Conservation (phyloP, 805 yeast species). For the Yamadazyma laniorum region DNA sequence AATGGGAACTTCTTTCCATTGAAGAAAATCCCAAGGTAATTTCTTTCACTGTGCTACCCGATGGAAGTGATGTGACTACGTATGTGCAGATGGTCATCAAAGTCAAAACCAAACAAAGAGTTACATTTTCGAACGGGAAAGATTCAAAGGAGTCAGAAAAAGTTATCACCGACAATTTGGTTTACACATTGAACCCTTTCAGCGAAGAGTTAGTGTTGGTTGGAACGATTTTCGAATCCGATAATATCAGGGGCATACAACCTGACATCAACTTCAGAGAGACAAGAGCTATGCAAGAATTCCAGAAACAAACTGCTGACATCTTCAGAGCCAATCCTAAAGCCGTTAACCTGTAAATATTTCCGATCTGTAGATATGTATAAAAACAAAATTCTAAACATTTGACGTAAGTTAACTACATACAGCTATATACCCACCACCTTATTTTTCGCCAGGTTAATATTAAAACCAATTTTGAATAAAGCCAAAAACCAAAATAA, state of each 20-base stretch:
- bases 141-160: constrained; percentile 22
- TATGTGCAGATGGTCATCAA: constrained; percentile 40
- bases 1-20: constrained; percentile 77
- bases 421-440: too few species aligned
- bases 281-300: constrained; percentile 23
- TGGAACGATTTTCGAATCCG: constrained; percentile 40
- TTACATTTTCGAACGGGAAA: constrained; percentile 23
- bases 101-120: constrained; percentile 36
- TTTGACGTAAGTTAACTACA: neutral
- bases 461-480: too few species aligned
- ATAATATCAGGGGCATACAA: constrained; percentile 35
- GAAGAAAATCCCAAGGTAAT: constrained; percentile 70
- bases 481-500: too few species aligned
- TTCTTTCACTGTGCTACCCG: constrained; percentile 65
- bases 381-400: neutral
- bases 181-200: constrained; percentile 39
- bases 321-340: constrained; percentile 40
- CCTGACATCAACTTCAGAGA: constrained; percentile 29
- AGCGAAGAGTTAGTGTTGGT: constrained; percentile 37
- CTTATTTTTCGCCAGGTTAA: too few species aligned
- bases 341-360: constrained; percentile 5
- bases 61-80: constrained; percentile 35
- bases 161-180: constrained; percentile 36
- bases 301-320: constrained; percentile 36
- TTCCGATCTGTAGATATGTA: constrained; percentile 1